Conservation (phyloP, 2,329 filamentous ascomycete genomes). For the Dendrostoma leiphaemia region DNA sequence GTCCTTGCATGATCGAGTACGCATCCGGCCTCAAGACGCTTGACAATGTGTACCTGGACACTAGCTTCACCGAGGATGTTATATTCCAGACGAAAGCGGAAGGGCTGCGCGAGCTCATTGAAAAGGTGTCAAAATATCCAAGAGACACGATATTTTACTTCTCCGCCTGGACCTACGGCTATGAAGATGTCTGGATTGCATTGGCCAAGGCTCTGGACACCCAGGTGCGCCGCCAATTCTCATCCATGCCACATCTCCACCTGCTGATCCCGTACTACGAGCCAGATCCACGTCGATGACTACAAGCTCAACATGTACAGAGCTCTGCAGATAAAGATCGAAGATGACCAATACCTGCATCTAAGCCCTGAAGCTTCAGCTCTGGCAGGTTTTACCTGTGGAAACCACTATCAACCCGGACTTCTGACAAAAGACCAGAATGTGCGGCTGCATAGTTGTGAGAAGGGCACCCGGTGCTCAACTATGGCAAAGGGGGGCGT, state of each 20-base stretch:
- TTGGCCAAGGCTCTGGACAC: conserved; percentile 69
- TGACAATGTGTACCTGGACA: conserved; percentile 86
- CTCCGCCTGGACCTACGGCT: conserved; percentile 83
- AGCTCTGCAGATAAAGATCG: conserved; percentile 50
- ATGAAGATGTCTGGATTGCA: conserved; percentile 84
- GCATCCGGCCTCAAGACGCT: conserved; percentile 62
- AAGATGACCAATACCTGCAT: conserved; percentile 40
- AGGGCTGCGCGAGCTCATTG: conserved; percentile 71
- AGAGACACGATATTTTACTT: conserved; percentile 77
- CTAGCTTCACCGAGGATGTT: conserved; percentile 61
- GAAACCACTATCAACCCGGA: conserved; percentile 67
- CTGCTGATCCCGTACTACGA: not conserved
- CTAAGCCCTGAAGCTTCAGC: conserved; percentile 60
- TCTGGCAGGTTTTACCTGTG: conserved; percentile 71
- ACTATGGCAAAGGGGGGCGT: conserved; percentile 42
- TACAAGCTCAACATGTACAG: conserved; percentile 76
- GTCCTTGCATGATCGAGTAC: conserved; percentile 75
- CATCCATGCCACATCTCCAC: too few relatives aligned
- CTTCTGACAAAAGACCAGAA: conserved; percentile 65
- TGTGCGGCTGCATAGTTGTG: conserved; percentile 80
- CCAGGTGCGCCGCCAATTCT: conserved; percentile 40
- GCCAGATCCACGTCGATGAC: conserved; percentile 73
- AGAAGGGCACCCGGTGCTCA: conserved; percentile 64
- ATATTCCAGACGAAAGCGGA: conserved; percentile 65
- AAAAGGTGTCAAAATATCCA: conserved; percentile 67